phyloP scores from a whole-genome alignment of 345 rosid genomes.

The Orychophragmus violaceus region DNA sequence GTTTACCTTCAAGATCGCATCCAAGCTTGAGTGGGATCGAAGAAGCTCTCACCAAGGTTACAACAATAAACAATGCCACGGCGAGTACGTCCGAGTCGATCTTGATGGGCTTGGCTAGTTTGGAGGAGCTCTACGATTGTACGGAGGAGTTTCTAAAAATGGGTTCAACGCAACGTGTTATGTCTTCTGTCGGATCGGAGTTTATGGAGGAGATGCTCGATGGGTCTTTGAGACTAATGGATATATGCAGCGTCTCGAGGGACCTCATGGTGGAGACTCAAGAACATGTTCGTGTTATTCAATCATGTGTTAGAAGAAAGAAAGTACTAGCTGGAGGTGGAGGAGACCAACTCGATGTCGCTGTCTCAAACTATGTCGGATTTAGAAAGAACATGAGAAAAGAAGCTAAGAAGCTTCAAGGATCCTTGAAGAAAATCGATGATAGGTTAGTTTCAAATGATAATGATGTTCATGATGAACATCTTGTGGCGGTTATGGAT shows the following conservation, averaged over 20 bases:
- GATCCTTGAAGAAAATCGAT: conserved; percentile 43
- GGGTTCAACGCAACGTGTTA: conserved; percentile 44
- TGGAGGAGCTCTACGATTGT: conserved; percentile 43
- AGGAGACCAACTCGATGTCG: conserved; percentile 14
- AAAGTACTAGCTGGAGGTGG: conserved; percentile 36
- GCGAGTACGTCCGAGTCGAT: conserved; percentile 34
- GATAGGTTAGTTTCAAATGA: conserved; percentile 1
- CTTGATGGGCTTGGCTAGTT: conserved; percentile 29
- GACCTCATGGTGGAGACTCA: conserved; percentile 43
- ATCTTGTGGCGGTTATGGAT: conserved; percentile 35
- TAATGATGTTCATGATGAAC: conserved; percentile 24
- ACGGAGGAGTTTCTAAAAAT: conserved; percentile 47
- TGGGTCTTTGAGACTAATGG: conserved; percentile 49
- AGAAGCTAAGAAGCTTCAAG: conserved; percentile 42
- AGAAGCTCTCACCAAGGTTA: conserved; percentile 48
- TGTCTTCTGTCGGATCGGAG: conserved; percentile 33
- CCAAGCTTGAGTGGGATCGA: conserved; percentile 43
- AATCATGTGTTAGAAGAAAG: conserved; percentile 54
- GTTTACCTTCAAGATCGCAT: conserved; percentile 69
- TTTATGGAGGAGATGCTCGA: conserved; percentile 50
- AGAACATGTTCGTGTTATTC: conserved; percentile 48
- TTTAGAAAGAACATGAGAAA: conserved; percentile 55
- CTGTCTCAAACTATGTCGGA: conserved; percentile 22
- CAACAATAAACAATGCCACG: conserved; percentile 25
- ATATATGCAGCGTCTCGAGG: conserved; percentile 48